phyloP scores from a whole-genome alignment of 805 yeast genomes.

The Sugiyamaella americana region DNA sequence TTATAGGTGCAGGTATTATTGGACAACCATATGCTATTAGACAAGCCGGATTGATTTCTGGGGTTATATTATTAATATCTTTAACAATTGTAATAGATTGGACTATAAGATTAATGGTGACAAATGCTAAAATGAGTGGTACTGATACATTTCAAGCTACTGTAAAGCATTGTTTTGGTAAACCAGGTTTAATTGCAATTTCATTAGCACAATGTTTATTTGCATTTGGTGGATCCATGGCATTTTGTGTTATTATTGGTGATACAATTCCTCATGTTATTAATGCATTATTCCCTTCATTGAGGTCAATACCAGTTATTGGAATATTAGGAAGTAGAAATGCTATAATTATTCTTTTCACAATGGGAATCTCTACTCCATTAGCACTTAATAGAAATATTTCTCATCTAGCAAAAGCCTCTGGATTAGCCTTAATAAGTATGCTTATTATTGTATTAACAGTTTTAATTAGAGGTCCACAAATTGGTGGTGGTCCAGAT shows the following conservation, averaged over 20 bases:
- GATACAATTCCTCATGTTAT: slow-evolving; percentile 92
- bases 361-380: slow-evolving; percentile 73
- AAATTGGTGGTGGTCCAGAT: slow-evolving; percentile 37
- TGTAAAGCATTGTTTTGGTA: slow-evolving; percentile 73
- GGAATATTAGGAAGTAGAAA: slow-evolving; percentile 56
- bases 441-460: slow-evolving; percentile 74
- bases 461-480: slow-evolving; percentile 70
- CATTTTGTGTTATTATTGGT: slow-evolving; percentile 90
- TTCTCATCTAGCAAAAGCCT: slow-evolving; percentile 75
- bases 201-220: slow-evolving; percentile 76
- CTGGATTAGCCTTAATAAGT: slow-evolving; percentile 77
- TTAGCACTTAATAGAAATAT: slow-evolving; percentile 75
- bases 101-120: slow-evolving; percentile 71
- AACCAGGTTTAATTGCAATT: slow-evolving; percentile 57
- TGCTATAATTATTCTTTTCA: slow-evolving; percentile 62
- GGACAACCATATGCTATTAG: slow-evolving; percentile 88
- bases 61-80: slow-evolving; percentile 51
- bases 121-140: slow-evolving; percentile 73
- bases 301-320: slow-evolving; percentile 33
- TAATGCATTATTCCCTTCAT: slow-evolving; percentile 51
- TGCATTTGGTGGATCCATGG: slow-evolving; percentile 93
- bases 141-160: slow-evolving; percentile 79
- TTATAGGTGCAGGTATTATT: slow-evolving; percentile 91
- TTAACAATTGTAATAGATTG: slow-evolving; percentile 77
- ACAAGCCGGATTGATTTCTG: slow-evolving; percentile 75